Conservation (phyloP, 768 basidiomycete genomes). For the Favolaschia claudopus region DNA sequence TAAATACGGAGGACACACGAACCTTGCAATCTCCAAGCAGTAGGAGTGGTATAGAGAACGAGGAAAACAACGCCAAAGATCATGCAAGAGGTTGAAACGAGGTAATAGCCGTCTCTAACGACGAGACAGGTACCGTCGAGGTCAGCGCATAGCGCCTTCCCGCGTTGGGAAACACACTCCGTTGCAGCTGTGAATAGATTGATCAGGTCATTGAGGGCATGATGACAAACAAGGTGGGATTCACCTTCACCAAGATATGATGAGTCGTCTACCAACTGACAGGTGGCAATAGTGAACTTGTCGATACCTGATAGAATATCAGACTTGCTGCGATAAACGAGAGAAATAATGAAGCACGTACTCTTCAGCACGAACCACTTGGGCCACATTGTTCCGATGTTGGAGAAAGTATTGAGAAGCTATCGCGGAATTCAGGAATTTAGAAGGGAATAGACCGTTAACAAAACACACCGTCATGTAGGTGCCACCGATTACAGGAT, state of each 20-base stretch:
- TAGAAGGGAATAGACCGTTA: background rate
- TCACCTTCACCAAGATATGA: conserved; percentile 64
- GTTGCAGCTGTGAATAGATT: conserved; percentile 53
- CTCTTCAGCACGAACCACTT: conserved; percentile 94
- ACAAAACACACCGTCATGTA: conserved; percentile 91
- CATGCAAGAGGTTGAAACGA: conserved; percentile 80
- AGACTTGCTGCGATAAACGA: background rate
- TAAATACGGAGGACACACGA: conserved; percentile 32
- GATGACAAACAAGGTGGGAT: conserved; percentile 3
- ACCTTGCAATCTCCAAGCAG: conserved; percentile 88
- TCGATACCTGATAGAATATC: conserved; percentile 71
- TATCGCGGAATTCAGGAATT: conserved; percentile 35
- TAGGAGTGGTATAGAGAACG: conserved; percentile 80
- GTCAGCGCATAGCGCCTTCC: conserved; percentile 78
- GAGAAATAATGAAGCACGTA: conserved; percentile 30
- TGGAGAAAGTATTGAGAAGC: conserved; percentile 95
- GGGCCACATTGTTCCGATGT: conserved; percentile 99
- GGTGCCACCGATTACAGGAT: conserved; percentile 97
- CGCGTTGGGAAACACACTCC: conserved; percentile 92
- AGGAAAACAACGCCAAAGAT: conserved; percentile 76
- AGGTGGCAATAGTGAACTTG: conserved; percentile 84
- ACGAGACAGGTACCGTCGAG: conserved; percentile 84
- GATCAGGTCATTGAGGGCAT: conserved; percentile 4
- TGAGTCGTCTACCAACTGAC: conserved; percentile 68
- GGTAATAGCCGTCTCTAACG: conserved; percentile 91